Percentiles rank a stretch among this genome's conserved stretches.
Conservation (phyloP, 257 asterid species). For the Cynanchum wilfordii region DNA sequence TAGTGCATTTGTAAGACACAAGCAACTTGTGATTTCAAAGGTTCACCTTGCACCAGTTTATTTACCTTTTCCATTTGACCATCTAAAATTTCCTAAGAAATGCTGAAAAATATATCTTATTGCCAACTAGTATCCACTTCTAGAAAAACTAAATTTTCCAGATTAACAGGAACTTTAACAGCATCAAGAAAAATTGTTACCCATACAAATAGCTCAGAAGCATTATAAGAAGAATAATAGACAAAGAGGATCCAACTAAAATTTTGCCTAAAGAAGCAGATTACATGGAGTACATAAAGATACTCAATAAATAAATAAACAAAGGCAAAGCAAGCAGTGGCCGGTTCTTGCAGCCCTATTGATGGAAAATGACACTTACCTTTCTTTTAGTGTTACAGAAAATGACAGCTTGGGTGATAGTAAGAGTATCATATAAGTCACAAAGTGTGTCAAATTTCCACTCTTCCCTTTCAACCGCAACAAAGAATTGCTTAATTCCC, state of each 20-base stretch:
- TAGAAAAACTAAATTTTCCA: no score
- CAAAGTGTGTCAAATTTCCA: conserved; percentile 96
- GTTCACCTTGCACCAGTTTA: no score
- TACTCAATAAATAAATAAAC: no score
- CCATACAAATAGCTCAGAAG: background rate
- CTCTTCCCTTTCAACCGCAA: conserved; percentile 91
- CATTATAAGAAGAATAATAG: background rate
- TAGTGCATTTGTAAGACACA: no score
- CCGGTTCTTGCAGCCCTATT: no score
- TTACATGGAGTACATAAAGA: background rate
- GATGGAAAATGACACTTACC: conserved; percentile 32
- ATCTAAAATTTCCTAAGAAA: no score
- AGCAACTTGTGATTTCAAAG: no score
- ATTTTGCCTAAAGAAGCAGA: background rate
- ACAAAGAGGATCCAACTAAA: background rate
- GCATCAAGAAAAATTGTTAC: no score
- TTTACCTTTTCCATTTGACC: no score
- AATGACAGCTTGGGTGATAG: conserved; percentile 95
- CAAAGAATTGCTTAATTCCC: conserved; percentile 99
- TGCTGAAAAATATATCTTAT: no score
- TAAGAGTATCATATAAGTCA: conserved; percentile 92
- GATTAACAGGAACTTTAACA: no score
- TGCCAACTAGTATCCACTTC: no score
- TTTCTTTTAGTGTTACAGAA: conserved; percentile 94
- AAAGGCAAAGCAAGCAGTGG: background rate